Evolutionary conservation across 1,284 basidiomycete genomes (phyloP), one percentile per base, ranked within the genome.

Genomic region (Leccinum subspadiceum): DNA sequence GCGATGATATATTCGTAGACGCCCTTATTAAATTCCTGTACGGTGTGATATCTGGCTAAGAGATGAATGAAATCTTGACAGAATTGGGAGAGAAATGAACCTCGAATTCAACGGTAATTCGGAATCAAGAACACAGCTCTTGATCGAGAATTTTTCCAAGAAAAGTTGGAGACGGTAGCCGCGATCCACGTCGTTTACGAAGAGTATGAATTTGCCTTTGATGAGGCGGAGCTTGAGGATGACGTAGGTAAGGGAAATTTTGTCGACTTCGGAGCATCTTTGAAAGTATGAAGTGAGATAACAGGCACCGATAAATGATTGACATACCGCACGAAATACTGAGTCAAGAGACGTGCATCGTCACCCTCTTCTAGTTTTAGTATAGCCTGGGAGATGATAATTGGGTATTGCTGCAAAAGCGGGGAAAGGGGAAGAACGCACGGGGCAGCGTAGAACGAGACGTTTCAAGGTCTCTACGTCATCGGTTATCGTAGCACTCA

Each of bases 1-100:
- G 97, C 97, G 60, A 99, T 97, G 62, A 99, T 96, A 72, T 98
- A 98, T 72, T 99, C 95, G 71, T 98, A 99, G 13, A 96, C 93
- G 6, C 97, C 97, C 69, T 95, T 94, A 77, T 99, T 99, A 74
- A 99, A 99, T 76, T 98, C 96, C 70, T 99, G 95, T 2, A 99
- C 96, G 5, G 93, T 92, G 72, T 99, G 97, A 71, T 96, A 98
- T 74, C 93, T 93, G 44, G 13, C 12, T 5, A 12, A 26, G 41
- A 37, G 44, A 54, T 65, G 52, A 67, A 49, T 37, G 4, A 56
- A 46, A 20, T n/a, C 17, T 53, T 20, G 3, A 48, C 5, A 41
- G 31, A 56, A 15, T 29, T 0, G 0, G 13, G 22, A 35, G 29
- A 51, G 8, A 6, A 1, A 15, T 44, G 37, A 62, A 86, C 86